Percentiles rank a stretch among this genome's conserved stretches.
phyloP scores from a whole-genome alignment of 345 rosid species.

The Conringia planisiliqua region DNA sequence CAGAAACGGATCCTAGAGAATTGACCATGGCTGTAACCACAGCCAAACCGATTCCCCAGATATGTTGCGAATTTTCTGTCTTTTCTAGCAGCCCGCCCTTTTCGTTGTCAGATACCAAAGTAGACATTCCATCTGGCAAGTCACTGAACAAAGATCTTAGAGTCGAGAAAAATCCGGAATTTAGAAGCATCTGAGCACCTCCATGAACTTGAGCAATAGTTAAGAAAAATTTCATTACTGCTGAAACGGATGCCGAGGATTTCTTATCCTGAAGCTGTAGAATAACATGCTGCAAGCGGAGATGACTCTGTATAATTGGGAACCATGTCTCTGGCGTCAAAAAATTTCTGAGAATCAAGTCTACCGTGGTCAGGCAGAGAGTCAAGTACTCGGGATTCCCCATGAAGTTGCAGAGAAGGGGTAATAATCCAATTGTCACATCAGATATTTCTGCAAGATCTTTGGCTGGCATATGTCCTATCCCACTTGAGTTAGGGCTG shows the following conservation, averaged over 20 bases:
- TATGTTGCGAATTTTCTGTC: slow-evolving; percentile 50
- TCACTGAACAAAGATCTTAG: slow-evolving; percentile 61
- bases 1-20: slow-evolving; percentile 59
- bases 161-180: slow-evolving; percentile 62
- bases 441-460: slow-evolving; percentile 62
- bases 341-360: slow-evolving; percentile 54
- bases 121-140: slow-evolving; percentile 40
- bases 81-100: slow-evolving; percentile 40
- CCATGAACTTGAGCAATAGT: slow-evolving; percentile 74
- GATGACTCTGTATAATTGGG: slow-evolving; percentile 70
- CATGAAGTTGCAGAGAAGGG: slow-evolving; percentile 66
- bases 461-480: slow-evolving; percentile 40
- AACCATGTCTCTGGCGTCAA: slow-evolving; percentile 84
- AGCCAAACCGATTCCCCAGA: slow-evolving; percentile 87
- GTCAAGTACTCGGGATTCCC: slow-evolving; percentile 48
- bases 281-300: slow-evolving; percentile 55
- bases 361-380: slow-evolving; percentile 59
- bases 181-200: slow-evolving; percentile 83
- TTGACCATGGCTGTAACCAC: slow-evolving; percentile 73
- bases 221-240: slow-evolving; percentile 63
- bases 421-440: slow-evolving; percentile 60
- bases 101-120: slow-evolving; percentile 38
- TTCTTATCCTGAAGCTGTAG: slow-evolving; percentile 63
- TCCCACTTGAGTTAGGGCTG: slow-evolving; percentile 25
- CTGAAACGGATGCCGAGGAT: slow-evolving; percentile 45